Evolutionary conservation across 768 basidiomycete genomes (phyloP).

Genomic region (Russula virescens): DNA sequence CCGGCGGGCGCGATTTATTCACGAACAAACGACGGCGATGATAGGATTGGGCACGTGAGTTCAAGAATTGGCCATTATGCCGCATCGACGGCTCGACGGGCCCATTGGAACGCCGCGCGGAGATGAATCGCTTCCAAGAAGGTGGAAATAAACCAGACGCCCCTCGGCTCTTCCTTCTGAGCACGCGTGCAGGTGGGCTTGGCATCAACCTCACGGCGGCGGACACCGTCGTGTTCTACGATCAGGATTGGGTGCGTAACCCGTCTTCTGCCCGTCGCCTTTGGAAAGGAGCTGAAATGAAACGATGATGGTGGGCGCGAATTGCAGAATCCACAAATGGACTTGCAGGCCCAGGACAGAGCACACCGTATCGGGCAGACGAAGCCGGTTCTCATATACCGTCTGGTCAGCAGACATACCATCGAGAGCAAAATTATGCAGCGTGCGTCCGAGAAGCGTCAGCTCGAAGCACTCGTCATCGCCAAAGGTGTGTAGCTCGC

Average conservation of each 20-base stretch:
- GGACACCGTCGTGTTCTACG: slow-evolving; percentile 92
- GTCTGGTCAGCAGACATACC: slow-evolving; percentile 81
- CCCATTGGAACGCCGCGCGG: slow-evolving; percentile 73
- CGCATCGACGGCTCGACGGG: slow-evolving; percentile 88
- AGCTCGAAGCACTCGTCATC: slow-evolving; percentile 92
- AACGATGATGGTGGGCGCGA: no score
- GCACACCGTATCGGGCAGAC: slow-evolving; percentile 97
- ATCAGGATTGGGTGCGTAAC: slow-evolving; percentile 75
- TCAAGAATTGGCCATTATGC: slow-evolving; percentile 78
- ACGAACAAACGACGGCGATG: background rate
- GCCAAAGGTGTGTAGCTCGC: slow-evolving; percentile 58
- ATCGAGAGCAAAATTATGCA: slow-evolving; percentile 91
- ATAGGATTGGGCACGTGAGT: slow-evolving; percentile 85
- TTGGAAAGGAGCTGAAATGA: background rate
- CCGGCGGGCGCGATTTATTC: slow-evolving; percentile 5
- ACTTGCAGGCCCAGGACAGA: slow-evolving; percentile 91
- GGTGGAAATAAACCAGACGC: slow-evolving; percentile 56
- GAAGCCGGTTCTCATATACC: slow-evolving; percentile 82
- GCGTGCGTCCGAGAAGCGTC: slow-evolving; percentile 78
- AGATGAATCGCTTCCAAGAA: slow-evolving; percentile 82
- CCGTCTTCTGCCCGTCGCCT: no score
- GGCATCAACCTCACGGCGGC: slow-evolving; percentile 79
- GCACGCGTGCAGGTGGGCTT: slow-evolving; percentile 73
- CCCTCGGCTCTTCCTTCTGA: slow-evolving; percentile 72
- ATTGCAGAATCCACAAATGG: slow-evolving; percentile 86